Conservation (phyloP, 2,329 filamentous ascomycete genomes). For the Aspergillus ochraceoroseus region DNA sequence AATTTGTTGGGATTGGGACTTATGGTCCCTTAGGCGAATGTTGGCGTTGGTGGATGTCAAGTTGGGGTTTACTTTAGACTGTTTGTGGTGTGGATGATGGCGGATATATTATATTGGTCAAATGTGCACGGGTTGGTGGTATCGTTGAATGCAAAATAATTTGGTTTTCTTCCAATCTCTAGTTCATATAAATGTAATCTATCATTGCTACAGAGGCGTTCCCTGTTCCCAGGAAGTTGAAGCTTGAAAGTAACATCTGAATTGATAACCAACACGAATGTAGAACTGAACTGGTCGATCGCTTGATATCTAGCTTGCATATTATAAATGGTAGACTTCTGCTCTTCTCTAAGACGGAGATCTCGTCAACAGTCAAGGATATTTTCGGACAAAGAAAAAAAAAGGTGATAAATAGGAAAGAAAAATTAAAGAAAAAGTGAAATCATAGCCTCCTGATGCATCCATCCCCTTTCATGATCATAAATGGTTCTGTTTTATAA, state of each 20-base stretch:
- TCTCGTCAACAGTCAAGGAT: slow-evolving; percentile 19
- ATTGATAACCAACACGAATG: too few species aligned
- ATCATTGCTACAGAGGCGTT: too few species aligned
- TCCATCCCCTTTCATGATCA: slow-evolving; percentile 26
- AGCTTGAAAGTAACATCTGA: too few species aligned
- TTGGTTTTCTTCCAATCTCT: too few species aligned
- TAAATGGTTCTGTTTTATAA: slow-evolving; percentile 26
- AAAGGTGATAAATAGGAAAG: slow-evolving; percentile 23
- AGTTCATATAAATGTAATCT: too few species aligned
- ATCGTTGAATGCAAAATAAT: neutral
- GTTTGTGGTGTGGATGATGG: neutral
- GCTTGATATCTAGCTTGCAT: slow-evolving; percentile 22
- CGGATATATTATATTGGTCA: too few species aligned
- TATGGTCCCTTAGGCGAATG: slow-evolving; percentile 10
- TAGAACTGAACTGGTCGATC: slow-evolving; percentile 14
- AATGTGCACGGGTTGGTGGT: too few species aligned
- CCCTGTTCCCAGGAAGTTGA: too few species aligned
- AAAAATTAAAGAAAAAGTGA: slow-evolving; percentile 37
- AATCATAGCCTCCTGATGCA: slow-evolving; percentile 49
- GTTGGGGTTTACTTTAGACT: neutral
- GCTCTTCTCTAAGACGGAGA: neutral
- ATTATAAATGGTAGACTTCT: slow-evolving; percentile 22
- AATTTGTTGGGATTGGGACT: slow-evolving; percentile 30
- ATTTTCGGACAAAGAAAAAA: slow-evolving; percentile 21
- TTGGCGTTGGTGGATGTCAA: neutral